Percentiles rank a stretch among this genome's conserved stretches.
Conservation (phyloP, 176 grass and related monocot genomes). For the Thinopyrum elongatum region DNA sequence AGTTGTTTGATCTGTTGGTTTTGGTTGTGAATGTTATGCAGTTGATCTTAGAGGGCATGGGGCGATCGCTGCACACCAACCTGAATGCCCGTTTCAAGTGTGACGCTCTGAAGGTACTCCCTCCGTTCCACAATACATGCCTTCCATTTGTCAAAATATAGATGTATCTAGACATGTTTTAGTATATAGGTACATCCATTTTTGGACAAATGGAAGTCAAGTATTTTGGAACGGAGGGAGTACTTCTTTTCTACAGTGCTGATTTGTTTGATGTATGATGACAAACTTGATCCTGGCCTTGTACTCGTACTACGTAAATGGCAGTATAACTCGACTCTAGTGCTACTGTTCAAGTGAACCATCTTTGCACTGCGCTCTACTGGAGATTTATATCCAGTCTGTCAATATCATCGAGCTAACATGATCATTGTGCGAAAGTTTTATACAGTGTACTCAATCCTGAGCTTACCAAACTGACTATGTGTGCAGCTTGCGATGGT, state of each 20-base stretch:
- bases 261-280: background rate
- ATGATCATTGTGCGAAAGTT: background rate
- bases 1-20: conserved; percentile 23
- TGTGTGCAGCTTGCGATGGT: conserved; percentile 90
- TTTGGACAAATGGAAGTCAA: too few species aligned
- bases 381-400: background rate
- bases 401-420: background rate
- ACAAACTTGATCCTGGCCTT: background rate
- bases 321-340: too few species aligned
- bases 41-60: conserved; percentile 97
- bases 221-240: too few species aligned
- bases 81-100: conserved; percentile 85
- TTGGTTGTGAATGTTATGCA: conserved; percentile 30
- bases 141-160: too few species aligned
- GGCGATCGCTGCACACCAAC: conserved; percentile 87
- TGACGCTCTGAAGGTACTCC: conserved; percentile 95
- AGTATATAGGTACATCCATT: too few species aligned
- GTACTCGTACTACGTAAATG: too few species aligned
- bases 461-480: background rate
- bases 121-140: too few species aligned
- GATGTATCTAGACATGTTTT: too few species aligned
- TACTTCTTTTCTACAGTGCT: conserved; percentile 4
- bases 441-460: background rate
- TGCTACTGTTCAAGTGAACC: too few species aligned
- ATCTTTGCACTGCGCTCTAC: background rate